Conservation (phyloP, 768 basidiomycete genomes). For the Tulasnella sp. region DNA sequence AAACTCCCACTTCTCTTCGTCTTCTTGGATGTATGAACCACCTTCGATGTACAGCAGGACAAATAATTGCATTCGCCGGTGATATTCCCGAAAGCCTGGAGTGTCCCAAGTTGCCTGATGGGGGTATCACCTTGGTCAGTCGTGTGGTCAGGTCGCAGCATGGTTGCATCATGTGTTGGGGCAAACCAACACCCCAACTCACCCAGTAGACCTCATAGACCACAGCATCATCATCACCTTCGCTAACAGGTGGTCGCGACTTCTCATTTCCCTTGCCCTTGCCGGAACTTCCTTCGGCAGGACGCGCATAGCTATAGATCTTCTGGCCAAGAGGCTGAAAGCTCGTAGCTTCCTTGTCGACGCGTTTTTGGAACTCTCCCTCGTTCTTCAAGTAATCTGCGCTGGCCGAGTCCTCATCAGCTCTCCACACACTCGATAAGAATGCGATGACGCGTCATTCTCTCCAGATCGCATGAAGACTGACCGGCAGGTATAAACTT, state of each 20-base stretch:
- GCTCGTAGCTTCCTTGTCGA: constrained; percentile 60
- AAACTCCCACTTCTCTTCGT: constrained; percentile 92
- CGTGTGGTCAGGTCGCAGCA: neutral
- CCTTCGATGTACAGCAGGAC: constrained; percentile 91
- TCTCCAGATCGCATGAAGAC: no score
- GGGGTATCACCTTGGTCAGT: neutral
- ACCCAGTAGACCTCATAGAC: constrained; percentile 88
- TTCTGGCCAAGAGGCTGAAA: constrained; percentile 70
- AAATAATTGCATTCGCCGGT: constrained; percentile 86
- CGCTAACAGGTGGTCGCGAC: constrained; percentile 27
- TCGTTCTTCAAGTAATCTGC: constrained; percentile 61
- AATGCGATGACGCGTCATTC: no score
- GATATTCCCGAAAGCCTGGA: constrained; percentile 81
- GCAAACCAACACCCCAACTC: constrained; percentile 25
- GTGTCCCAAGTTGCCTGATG: constrained; percentile 68
- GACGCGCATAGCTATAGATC: constrained; percentile 66
- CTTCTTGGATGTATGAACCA: constrained; percentile 88
- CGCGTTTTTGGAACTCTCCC: constrained; percentile 49
- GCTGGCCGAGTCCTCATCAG: neutral
- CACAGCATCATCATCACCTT: constrained; percentile 47
- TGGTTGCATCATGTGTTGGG: neutral
- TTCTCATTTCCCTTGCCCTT: constrained; percentile 43
- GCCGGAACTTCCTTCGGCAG: constrained; percentile 29
- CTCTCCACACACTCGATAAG: neutral
- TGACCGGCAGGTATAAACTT: constrained; percentile 66